Base-by-base conservation (phyloP, 257 asterid genomes). In the Prunella vulgaris region DNA sequence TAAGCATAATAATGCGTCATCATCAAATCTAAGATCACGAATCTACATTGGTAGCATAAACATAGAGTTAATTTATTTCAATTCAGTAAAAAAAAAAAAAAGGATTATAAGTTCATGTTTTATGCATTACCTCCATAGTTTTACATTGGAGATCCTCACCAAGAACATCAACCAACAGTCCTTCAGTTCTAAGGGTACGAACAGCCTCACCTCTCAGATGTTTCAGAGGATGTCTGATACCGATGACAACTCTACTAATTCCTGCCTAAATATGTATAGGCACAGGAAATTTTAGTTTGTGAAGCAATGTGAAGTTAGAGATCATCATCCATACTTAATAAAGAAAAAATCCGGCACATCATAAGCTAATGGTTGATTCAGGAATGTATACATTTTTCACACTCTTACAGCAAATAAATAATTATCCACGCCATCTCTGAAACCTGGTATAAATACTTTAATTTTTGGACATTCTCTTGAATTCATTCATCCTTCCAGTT, bases 191-290 rank as follows among this genome's bases (percentile, higher is more conserved):
- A n/a, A 94, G 71, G 13, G 92, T 97, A 24, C 84, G 95, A 64
- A 94, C 73, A 64, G 95, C 97, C 79, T 89, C 80, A 22, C 99
- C 96, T 30, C 99, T 90, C 61, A 90, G 87, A 85, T 91, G 96
- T 78, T 80, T 84, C 85, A 89, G 44, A 15, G 99, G 99, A 89
- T 94, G 96, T 66, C 99, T 84, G 53, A 94, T 88, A 60, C 99
- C 99, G 68, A 94, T 73, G 60, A 94, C 97, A 73, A 94, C 97
- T 84, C 97, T 91, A 40, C 72, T 60, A 66, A 94, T 77, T 68
- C 95, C 97, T 77, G 99, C 97, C 99, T 94, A 81, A 72, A 80
- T 21, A 83, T 60, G 59, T 40, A 70, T 49, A 60, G 77, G 65
- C 67, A 65, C 42, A 20, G 17, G 56, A 74, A 7, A 20, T 75